A percentile compares a stretch with the other conserved stretches of the same genome.
These are phyloP conservation scores for Clarireedia paspali DNA, from an alignment of 2,329 filamentous ascomycete species.

Conservation along the genomic window DNA sequence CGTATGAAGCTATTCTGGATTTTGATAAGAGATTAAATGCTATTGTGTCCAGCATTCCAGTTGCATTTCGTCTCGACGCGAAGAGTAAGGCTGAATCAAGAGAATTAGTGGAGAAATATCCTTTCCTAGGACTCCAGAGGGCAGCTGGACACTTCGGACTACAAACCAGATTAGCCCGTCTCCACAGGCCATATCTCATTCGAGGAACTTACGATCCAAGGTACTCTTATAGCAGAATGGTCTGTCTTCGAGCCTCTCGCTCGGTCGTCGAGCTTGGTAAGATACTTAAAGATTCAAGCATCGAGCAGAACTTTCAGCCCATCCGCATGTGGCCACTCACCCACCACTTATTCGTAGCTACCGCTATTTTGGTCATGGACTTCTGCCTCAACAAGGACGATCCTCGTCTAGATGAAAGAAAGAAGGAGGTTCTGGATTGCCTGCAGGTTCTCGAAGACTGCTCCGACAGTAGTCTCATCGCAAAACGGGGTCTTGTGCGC, in stretches of 20 bases:
- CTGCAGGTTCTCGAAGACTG: constrained; percentile 29
- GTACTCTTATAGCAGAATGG: constrained; percentile 29
- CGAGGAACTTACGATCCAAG: constrained; percentile 24
- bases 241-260: constrained; percentile 31
- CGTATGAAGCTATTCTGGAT: constrained; percentile 29
- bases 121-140: constrained; percentile 27
- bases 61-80: constrained; percentile 27
- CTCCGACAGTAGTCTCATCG: constrained; percentile 15
- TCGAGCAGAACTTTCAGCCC: constrained; percentile 18
- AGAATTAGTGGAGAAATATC: constrained; percentile 4
- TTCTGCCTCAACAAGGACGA: constrained; percentile 29
- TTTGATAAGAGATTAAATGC: constrained; percentile 30
- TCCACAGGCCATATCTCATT: constrained; percentile 33
- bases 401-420: constrained; percentile 24
- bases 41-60: constrained; percentile 27
- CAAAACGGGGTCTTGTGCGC: constrained; percentile 16
- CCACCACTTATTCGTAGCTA: constrained; percentile 32
- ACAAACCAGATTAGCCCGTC: constrained; percentile 30
- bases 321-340: constrained; percentile 27
- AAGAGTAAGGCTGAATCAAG: constrained; percentile 6
- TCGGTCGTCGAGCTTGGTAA: constrained; percentile 26
- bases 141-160: constrained; percentile 31
- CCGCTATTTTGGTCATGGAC: constrained; percentile 33
- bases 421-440: constrained; percentile 28
- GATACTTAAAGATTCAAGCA: constrained; percentile 13